These are phyloP conservation scores for Wickerhamomyces rabaulensis DNA, from an alignment of 805 yeast species.

Conservation along the genomic window DNA sequence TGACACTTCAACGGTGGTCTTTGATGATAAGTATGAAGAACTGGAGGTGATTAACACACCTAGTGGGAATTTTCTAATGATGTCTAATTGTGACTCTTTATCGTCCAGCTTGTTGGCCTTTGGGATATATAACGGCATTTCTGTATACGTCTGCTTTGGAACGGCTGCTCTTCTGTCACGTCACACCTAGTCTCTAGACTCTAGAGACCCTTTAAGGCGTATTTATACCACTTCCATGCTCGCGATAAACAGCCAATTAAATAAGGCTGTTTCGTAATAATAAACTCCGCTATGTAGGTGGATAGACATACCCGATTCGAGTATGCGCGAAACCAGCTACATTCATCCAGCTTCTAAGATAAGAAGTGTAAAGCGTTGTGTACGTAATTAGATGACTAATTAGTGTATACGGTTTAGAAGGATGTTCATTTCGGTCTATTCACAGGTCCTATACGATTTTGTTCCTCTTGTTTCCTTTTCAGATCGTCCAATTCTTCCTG, in stretches of 20 bases:
- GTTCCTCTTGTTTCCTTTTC: constrained; percentile 13
- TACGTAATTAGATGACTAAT: not conserved
- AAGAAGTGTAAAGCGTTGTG: too few species aligned
- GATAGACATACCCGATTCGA: not conserved
- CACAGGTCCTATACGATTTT: not conserved
- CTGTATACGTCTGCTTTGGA: too few species aligned
- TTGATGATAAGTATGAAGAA: constrained; percentile 15
- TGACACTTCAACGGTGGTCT: constrained; percentile 41
- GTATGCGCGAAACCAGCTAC: too few species aligned
- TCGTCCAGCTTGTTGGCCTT: constrained; percentile 20
- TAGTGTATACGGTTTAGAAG: too few species aligned
- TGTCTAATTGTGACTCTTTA: constrained; percentile 33
- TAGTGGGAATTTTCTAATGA: constrained; percentile 45
- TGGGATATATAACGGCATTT: constrained; percentile 27
- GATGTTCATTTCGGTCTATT: not conserved
- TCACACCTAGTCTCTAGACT: too few species aligned
- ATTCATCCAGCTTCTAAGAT: not conserved
- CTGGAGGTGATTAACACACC: constrained; percentile 42
- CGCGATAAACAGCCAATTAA: too few species aligned
- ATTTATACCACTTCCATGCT: not conserved
- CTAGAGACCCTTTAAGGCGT: too few species aligned
- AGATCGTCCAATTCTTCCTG: constrained; percentile 22
- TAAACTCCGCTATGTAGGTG: not conserved
- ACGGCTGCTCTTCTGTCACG: too few species aligned
- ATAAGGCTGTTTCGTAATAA: not conserved